Percentiles rank a stretch among this genome's conserved stretches.
Conservation (phyloP, 352 stramenopile genomes). For the Globisporangium cederbergense region DNA sequence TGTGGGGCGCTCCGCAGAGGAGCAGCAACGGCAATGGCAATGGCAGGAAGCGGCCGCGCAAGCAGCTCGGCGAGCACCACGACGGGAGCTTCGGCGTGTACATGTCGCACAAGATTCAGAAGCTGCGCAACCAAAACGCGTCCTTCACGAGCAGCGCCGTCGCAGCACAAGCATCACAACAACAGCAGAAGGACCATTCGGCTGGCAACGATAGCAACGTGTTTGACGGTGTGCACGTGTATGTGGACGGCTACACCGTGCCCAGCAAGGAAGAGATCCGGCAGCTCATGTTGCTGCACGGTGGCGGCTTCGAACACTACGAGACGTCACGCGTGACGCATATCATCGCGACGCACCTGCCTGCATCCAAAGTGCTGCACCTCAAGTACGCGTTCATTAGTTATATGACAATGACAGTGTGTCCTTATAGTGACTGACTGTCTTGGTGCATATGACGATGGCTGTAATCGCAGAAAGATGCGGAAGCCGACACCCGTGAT, state of each 20-base stretch:
- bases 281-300: constrained; percentile 69
- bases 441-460: neutral
- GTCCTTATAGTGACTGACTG: neutral
- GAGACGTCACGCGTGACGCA: constrained; percentile 84
- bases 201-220: constrained; percentile 18
- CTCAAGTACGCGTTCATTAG: constrained; percentile 45
- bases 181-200: neutral
- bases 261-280: constrained; percentile 85
- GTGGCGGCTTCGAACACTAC: constrained; percentile 88
- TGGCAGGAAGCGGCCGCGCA: constrained; percentile 27
- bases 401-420: neutral
- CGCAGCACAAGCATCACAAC: neutral
- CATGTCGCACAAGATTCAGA: constrained; percentile 91
- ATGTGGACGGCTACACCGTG: constrained; percentile 87
- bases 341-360: constrained; percentile 83
- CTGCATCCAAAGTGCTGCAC: constrained; percentile 82
- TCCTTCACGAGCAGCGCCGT: constrained; percentile 17
- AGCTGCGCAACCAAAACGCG: constrained; percentile 75
- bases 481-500: constrained; percentile 71
- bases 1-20: neutral
- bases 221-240: constrained; percentile 77
- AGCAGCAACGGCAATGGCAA: neutral
- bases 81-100: constrained; percentile 86
- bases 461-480: constrained; percentile 34
- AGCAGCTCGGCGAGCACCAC: constrained; percentile 80